These are phyloP conservation scores for Lactarius trivialis DNA, from an alignment of 768 basidiomycete species.

Conservation along the genomic window DNA sequence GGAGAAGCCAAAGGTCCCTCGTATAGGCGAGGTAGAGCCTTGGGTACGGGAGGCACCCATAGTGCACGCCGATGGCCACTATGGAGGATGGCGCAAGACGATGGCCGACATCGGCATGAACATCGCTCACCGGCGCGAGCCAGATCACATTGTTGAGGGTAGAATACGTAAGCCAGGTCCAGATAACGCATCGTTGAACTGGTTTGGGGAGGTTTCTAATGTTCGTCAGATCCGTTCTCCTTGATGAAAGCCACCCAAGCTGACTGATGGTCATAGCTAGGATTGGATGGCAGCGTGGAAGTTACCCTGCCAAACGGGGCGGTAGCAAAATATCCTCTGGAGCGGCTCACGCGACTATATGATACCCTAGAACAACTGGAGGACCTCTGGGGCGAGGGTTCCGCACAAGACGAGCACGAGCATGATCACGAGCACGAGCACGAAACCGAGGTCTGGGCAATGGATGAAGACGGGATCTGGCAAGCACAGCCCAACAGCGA, in stretches of 20 bases:
- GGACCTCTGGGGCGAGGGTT: conserved; percentile 50
- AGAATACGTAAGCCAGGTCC: conserved; percentile 38
- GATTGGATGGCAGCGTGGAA: conserved; percentile 65
- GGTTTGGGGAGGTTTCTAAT: conserved; percentile 84
- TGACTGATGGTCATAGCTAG: conserved; percentile 41
- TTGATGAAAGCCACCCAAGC: background rate
- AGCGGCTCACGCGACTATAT: conserved; percentile 67
- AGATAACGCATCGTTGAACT: conserved; percentile 45
- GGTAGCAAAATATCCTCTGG: conserved; percentile 47
- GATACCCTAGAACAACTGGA: conserved; percentile 80
- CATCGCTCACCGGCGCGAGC: conserved; percentile 45
- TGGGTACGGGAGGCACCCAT: conserved; percentile 65
- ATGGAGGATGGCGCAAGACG: conserved; percentile 65
- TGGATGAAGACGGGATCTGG: conserved; percentile 37
- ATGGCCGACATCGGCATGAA: conserved; percentile 58
- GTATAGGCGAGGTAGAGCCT: conserved; percentile 76
- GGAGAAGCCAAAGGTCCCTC: conserved; percentile 62
- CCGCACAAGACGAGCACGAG: conserved; percentile 29
- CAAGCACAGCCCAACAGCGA: conserved; percentile 25
- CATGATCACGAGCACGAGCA: conserved; percentile 37
- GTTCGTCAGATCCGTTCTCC: conserved; percentile 35
- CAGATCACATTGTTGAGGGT: conserved; percentile 33
- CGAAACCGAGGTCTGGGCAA: conserved; percentile 34
- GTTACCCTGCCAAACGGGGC: conserved; percentile 60
- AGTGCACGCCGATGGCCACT: conserved; percentile 39